phyloP scores from a whole-genome alignment of 2,329 filamentous ascomycete species.

The Incumbomyces delicatus region DNA sequence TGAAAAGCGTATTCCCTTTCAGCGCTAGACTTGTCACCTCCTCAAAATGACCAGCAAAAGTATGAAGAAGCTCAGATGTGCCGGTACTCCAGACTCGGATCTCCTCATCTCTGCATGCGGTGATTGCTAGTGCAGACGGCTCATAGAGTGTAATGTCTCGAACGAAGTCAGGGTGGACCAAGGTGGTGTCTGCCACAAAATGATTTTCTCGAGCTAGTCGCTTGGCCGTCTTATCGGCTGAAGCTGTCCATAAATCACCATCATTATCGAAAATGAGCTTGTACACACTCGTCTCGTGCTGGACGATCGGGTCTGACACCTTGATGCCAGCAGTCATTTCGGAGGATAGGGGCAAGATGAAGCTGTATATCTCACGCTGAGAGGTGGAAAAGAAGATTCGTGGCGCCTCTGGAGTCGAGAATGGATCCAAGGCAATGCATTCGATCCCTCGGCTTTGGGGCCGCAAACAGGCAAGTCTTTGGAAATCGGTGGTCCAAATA shows the following conservation, averaged over 20 bases:
- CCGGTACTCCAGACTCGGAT: conserved; percentile 76
- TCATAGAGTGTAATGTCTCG: conserved; percentile 63
- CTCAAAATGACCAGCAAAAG: conserved; percentile 77
- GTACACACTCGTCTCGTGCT: conserved; percentile 88
- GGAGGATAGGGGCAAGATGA: conserved; percentile 22
- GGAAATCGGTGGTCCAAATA: conserved; percentile 67
- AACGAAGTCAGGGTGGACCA: conserved; percentile 82
- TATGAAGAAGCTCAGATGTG: conserved; percentile 62
- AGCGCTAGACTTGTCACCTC: conserved; percentile 77
- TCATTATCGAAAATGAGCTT: conserved; percentile 62
- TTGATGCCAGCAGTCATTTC: conserved; percentile 39
- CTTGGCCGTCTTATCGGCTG: conserved; percentile 79
- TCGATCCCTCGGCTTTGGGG: conserved; percentile 72
- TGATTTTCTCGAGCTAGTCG: conserved; percentile 59
- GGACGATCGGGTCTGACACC: conserved; percentile 48
- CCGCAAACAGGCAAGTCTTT: conserved; percentile 64
- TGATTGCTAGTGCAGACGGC: conserved; percentile 68
- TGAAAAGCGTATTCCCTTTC: conserved; percentile 50
- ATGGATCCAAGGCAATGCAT: conserved; percentile 64
- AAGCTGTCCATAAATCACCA: conserved; percentile 82
- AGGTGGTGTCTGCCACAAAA: conserved; percentile 61
- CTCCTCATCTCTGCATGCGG: conserved; percentile 83
- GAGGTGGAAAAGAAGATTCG: conserved; percentile 69
- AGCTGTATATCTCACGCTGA: conserved; percentile 68
- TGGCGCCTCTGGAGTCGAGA: conserved; percentile 36